A percentile compares a stretch with the other conserved stretches of the same genome.
phyloP scores from a whole-genome alignment of 208 protist genomes.

The Leishmania braziliensis region DNA sequence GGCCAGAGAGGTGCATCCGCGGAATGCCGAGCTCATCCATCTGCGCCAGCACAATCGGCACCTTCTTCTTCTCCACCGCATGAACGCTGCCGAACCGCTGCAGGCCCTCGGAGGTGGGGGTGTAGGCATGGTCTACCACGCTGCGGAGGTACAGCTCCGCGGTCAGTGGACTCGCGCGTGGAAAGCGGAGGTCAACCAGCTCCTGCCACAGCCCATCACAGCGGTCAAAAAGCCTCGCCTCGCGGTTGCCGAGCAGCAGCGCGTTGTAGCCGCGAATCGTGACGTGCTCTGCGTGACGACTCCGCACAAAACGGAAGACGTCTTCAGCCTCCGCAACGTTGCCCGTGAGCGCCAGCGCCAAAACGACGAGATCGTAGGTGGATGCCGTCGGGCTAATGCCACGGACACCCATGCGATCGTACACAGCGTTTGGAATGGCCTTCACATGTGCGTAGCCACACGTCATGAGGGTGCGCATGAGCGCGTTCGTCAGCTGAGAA shows the following conservation, averaged over 20 bases:
- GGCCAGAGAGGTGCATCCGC: conserved; percentile 74
- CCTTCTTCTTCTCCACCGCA: conserved; percentile 87
- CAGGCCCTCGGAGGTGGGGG: conserved; percentile 67
- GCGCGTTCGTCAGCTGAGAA: conserved; percentile 68
- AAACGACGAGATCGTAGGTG: conserved; percentile 82
- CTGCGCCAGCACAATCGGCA: conserved; percentile 82
- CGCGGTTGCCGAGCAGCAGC: conserved; percentile 78
- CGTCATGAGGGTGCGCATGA: conserved; percentile 77
- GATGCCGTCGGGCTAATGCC: conserved; percentile 73
- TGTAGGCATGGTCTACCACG: conserved; percentile 88
- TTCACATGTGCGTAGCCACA: conserved; percentile 79
- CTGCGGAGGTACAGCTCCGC: conserved; percentile 87
- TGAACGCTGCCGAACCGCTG: conserved; percentile 82
- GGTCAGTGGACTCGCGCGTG: conserved; percentile 66
- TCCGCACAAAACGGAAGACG: conserved; percentile 68
- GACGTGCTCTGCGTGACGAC: conserved; percentile 65
- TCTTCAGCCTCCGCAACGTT: conserved; percentile 80
- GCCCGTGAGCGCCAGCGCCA: conserved; percentile 69
- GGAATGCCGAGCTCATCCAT: conserved; percentile 87
- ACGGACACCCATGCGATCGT: conserved; percentile 79
- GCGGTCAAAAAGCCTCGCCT: conserved; percentile 66
- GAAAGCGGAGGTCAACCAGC: conserved; percentile 83
- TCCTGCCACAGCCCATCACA: conserved; percentile 86
- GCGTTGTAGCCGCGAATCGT: conserved; percentile 77
- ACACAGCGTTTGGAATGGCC: conserved; percentile 65